Percentiles rank a stretch among this genome's conserved stretches.
Evolutionary conservation across 139 green algal genomes (phyloP).

Genomic region (Penium margaritaceum): DNA sequence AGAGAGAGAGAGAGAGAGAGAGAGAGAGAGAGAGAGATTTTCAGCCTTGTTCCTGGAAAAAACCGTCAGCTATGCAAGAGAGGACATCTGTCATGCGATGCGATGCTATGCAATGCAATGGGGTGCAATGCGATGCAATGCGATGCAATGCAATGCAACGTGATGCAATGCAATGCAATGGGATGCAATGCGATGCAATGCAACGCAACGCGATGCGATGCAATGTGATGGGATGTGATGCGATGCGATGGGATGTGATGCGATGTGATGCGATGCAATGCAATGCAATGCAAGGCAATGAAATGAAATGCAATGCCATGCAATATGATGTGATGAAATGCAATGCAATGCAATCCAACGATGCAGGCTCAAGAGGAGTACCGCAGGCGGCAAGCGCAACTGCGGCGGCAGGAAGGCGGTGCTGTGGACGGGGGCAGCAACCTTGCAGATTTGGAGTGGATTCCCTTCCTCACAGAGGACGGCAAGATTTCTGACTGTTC

Average conservation of each 20-base stretch:
- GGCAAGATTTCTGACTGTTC: conserved; percentile 30
- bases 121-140: no score
- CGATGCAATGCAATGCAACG: no score
- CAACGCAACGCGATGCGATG: neutral
- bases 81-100: no score
- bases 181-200: neutral
- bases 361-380: conserved; percentile 42
- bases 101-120: no score
- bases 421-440: neutral
- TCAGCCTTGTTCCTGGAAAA: neutral
- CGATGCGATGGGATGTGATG: neutral
- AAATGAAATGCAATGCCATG: neutral
- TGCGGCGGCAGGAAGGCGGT: neutral
- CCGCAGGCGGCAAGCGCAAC: neutral
- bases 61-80: no score
- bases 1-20: neutral
- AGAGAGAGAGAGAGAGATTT: neutral
- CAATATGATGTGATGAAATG: conserved; percentile 1
- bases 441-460: conserved; percentile 20
- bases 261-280: neutral
- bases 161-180: no score
- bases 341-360: neutral
- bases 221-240: neutral
- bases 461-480: conserved; percentile 39
- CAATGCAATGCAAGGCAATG: neutral